A percentile compares a stretch with the other conserved stretches of the same genome.
Conservation (phyloP, 768 basidiomycete species). For the Auriculariales sp. region DNA sequence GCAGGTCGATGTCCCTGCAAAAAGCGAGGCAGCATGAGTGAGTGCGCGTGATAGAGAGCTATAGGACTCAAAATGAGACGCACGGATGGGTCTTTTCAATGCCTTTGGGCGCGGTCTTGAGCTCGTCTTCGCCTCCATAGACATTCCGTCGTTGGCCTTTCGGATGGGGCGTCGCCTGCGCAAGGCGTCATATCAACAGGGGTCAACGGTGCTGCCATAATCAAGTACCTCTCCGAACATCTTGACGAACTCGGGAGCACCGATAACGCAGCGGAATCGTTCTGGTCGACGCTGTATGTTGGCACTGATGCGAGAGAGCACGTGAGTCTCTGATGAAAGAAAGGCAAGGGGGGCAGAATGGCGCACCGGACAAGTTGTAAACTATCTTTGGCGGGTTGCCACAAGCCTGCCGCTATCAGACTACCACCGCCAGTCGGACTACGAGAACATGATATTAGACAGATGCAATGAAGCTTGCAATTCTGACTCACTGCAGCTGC, state of each 20-base stretch:
- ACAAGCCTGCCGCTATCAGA: conserved; percentile 64
- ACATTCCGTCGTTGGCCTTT: conserved; percentile 57
- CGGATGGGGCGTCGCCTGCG: conserved; percentile 40
- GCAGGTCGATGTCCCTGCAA: conserved; percentile 83
- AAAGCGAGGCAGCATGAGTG: too few relatives aligned
- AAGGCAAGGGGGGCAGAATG: too few relatives aligned
- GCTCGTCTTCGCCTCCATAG: conserved; percentile 76
- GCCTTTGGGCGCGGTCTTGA: conserved; percentile 88
- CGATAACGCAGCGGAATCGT: conserved; percentile 53
- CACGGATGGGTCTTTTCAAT: conserved; percentile 70
- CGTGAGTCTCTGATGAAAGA: neutral
- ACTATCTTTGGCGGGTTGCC: conserved; percentile 76
- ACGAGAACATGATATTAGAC: too few relatives aligned
- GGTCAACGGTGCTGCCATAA: too few relatives aligned
- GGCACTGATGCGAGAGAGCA: conserved; percentile 21
- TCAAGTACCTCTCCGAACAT: conserved; percentile 75
- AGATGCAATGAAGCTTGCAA: too few relatives aligned
- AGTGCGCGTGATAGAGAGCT: neutral
- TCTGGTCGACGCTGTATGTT: conserved; percentile 48
- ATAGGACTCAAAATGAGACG: conserved; percentile 9
- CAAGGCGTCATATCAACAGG: too few relatives aligned
- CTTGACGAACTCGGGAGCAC: conserved; percentile 52
- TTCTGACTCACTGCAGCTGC: too few relatives aligned
- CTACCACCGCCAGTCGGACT: conserved; percentile 38
- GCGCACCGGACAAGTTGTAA: conserved; percentile 55